phyloP scores from a whole-genome alignment of 2,329 filamentous ascomycete species.

The Diaporthe citriasiana region DNA sequence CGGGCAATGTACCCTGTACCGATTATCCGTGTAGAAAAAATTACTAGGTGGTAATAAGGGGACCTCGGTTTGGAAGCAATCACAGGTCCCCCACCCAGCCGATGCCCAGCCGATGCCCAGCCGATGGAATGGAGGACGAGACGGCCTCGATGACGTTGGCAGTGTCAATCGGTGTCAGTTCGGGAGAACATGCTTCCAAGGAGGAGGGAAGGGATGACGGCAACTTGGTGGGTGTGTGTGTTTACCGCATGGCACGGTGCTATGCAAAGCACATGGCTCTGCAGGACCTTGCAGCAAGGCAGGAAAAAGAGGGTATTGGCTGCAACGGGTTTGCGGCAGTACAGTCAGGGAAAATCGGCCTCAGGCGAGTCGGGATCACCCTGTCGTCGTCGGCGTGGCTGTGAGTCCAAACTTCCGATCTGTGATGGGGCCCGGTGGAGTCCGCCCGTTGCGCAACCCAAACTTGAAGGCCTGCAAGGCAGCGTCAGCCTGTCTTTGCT shows the following conservation, averaged over 20 bases:
- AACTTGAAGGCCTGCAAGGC: background rate
- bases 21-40: background rate
- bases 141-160: slow-evolving; percentile 13
- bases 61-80: slow-evolving; percentile 10
- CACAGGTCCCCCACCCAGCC: background rate
- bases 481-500: slow-evolving; percentile 21
- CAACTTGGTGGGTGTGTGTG: background rate
- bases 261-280: slow-evolving; percentile 7
- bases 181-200: background rate
- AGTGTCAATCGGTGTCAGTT: slow-evolving; percentile 10
- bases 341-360: background rate
- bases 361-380: slow-evolving; percentile 20
- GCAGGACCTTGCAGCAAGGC: slow-evolving; percentile 7
- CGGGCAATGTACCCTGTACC: slow-evolving; percentile 1
- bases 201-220: background rate
- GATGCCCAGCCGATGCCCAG: slow-evolving; percentile 1
- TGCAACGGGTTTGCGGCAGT: background rate
- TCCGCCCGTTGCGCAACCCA: slow-evolving; percentile 17
- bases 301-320: background rate
- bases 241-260: background rate
- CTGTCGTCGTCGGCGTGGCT: slow-evolving; percentile 29
- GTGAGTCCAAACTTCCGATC: slow-evolving; percentile 27
- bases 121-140: background rate
- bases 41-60: background rate
- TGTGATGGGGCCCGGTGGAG: slow-evolving; percentile 17